These are phyloP conservation scores for Zygosaccharomyces pseudobailii DNA, from an alignment of 1,139 yeast species.

Conservation along the genomic window DNA sequence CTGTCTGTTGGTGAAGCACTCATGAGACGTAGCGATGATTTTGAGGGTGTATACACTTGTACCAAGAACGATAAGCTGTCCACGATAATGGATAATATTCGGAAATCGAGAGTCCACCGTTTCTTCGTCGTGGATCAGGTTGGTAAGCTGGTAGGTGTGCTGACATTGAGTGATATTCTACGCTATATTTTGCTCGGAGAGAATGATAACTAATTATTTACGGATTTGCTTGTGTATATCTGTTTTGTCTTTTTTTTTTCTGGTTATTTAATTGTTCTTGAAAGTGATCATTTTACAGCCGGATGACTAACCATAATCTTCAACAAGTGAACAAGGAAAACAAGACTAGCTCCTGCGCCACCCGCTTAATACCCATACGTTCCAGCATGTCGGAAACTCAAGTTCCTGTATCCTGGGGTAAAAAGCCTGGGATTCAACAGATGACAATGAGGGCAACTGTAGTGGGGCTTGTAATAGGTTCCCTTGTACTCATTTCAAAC, in stretches of 20 bases:
- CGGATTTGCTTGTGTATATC: neutral
- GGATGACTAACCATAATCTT: neutral
- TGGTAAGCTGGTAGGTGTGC: constrained; percentile 74
- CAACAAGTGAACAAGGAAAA: neutral
- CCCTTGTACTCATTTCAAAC: constrained; percentile 77
- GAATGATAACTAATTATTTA: constrained; percentile 22
- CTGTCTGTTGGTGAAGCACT: constrained; percentile 95
- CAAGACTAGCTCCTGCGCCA: neutral
- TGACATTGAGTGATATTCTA: constrained; percentile 87
- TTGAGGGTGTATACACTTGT: constrained; percentile 97
- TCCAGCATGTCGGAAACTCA: constrained; percentile 6
- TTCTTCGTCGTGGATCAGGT: constrained; percentile 85
- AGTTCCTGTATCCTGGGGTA: constrained; percentile 28
- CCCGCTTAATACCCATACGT: neutral
- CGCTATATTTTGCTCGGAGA: constrained; percentile 75
- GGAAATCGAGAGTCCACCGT: constrained; percentile 87
- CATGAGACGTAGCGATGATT: constrained; percentile 90
- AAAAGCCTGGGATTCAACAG: constrained; percentile 43
- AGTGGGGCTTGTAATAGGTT: constrained; percentile 73
- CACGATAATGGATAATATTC: constrained; percentile 88
- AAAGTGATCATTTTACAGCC: neutral
- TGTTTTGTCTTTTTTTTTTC: neutral
- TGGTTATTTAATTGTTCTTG: neutral
- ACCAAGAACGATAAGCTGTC: constrained; percentile 82
- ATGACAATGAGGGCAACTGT: constrained; percentile 66